Conservation (phyloP, 1,284 basidiomycete species). For the Fomitopsis pinicola region DNA sequence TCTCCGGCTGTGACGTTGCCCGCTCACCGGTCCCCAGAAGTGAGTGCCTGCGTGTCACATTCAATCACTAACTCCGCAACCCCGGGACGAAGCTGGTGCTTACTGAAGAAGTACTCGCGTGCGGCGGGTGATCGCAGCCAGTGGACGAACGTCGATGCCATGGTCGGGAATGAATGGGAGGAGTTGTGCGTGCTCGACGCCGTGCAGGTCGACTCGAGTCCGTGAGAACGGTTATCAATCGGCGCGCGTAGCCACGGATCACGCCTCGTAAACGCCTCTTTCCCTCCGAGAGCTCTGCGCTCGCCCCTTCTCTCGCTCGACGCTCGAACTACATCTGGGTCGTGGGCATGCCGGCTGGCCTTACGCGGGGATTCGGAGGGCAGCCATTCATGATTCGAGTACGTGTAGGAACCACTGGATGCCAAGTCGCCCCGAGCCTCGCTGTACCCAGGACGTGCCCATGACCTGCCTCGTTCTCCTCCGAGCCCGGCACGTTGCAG, state of each 20-base stretch:
- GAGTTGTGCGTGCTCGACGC: conserved; percentile 6
- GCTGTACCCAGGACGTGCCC: background rate
- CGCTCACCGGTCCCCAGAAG: conserved; percentile 89
- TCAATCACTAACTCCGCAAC: conserved; percentile 1
- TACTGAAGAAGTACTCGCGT: conserved; percentile 92
- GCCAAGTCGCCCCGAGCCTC: conserved; percentile 1
- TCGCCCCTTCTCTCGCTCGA: background rate
- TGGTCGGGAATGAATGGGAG: conserved; percentile 28
- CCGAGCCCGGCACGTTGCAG: conserved; percentile 8
- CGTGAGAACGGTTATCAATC: conserved; percentile 1
- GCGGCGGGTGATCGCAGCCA: conserved; percentile 89
- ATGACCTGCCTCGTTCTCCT: conserved; percentile 5
- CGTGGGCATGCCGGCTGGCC: background rate
- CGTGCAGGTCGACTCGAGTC: background rate
- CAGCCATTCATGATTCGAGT: background rate
- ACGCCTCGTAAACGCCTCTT: background rate
- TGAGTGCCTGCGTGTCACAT: conserved; percentile 68
- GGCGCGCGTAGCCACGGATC: background rate
- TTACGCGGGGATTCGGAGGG: background rate
- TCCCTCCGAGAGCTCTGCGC: background rate
- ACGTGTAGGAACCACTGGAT: background rate
- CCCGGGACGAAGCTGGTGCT: conserved; percentile 27
- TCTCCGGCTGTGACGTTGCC: conserved; percentile 1
- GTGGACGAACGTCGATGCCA: conserved; percentile 79
- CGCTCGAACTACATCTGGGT: background rate